Base-by-base conservation (phyloP, 331 rosid species). In the Malus hybrid region DNA sequence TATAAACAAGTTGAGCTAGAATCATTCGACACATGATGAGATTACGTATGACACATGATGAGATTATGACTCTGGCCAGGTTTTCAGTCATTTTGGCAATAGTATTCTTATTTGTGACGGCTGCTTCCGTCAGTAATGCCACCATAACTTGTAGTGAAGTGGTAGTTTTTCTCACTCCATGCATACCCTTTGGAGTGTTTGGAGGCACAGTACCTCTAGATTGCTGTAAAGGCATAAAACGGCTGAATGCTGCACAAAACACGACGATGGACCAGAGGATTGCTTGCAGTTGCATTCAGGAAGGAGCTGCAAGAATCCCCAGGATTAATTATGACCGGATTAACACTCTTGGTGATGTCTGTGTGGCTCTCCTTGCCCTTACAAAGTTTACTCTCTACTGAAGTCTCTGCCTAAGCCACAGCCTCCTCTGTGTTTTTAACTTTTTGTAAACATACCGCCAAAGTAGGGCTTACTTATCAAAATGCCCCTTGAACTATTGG, bases 301-400 rank as follows among this genome's bases (percentile, higher is more conserved):
- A 90, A 52, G 85, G 10, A 4, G 84, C 87, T 3, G 88, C 89
- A 1, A 0, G 1, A 0, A 86, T 90, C 61, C 89, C 87, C 55
- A 81, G 84, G 26, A 68, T 90, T 42, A 19, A 90, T 29, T 90
- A 90, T 20, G 75, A 70, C 1, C 83, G 89, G 22, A 66, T 88
- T 9, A 85, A 83, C 75, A 12, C 62, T 46, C 64, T 86, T 18
- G 60, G 79, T 19, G 75, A 18, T 28, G 29, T 6, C 58, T 29
- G 4, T 90, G 93, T 71, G 79, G 80, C 58, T 73, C 93, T 52
- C 68, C 78, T 7, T 86, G 88, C 46, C 91, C 96, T 61, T 76
- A 16, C 82, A 88, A 81, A 86, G 83, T 90, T 32, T 88, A 88
- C 62, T 93, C 96, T 44, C 87, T 74, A 88, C 93, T 26, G 24